Conservation (phyloP, 192 early-diverging fungal genomes). For the Phycomyces blakesleeanus region DNA sequence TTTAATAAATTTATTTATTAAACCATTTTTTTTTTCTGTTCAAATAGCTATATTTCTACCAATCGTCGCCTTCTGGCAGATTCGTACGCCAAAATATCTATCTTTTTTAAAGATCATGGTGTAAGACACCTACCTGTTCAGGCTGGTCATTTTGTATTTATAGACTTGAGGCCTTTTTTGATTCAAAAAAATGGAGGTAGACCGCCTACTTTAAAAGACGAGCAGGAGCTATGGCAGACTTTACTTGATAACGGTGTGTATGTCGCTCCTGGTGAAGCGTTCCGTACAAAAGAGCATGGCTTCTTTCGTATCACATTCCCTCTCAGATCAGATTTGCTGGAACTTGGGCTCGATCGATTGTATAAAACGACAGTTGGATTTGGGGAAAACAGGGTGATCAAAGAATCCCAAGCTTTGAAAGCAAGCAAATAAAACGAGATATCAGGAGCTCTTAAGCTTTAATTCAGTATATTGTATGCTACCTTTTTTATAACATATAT, state of each 20-base stretch:
- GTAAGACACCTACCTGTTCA: constrained; percentile 58
- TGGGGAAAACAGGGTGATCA: too few species aligned
- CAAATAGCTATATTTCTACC: constrained; percentile 40
- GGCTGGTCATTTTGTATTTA: constrained; percentile 72
- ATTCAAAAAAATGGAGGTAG: constrained; percentile 2
- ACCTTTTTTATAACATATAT: too few species aligned
- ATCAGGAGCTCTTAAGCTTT: too few species aligned
- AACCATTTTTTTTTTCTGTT: not conserved
- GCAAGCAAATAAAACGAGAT: too few species aligned
- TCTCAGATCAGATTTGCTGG: constrained; percentile 41
- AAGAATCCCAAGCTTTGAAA: too few species aligned
- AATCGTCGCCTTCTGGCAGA: constrained; percentile 57
- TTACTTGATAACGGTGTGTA: constrained; percentile 58
- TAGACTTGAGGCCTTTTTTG: constrained; percentile 48
- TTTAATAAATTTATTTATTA: not conserved
- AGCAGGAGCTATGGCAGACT: constrained; percentile 47
- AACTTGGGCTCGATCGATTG: constrained; percentile 35
- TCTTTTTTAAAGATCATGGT: constrained; percentile 38
- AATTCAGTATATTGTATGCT: too few species aligned
- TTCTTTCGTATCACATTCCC: constrained; percentile 68
- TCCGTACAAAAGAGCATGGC: constrained; percentile 53
- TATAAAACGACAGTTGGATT: too few species aligned
- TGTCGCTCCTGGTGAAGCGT: constrained; percentile 64
- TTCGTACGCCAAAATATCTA: constrained; percentile 41
- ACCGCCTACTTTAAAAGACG: constrained; percentile 34